phyloP scores from a whole-genome alignment of 257 asterid genomes.

The Marsdenia floribunda region DNA sequence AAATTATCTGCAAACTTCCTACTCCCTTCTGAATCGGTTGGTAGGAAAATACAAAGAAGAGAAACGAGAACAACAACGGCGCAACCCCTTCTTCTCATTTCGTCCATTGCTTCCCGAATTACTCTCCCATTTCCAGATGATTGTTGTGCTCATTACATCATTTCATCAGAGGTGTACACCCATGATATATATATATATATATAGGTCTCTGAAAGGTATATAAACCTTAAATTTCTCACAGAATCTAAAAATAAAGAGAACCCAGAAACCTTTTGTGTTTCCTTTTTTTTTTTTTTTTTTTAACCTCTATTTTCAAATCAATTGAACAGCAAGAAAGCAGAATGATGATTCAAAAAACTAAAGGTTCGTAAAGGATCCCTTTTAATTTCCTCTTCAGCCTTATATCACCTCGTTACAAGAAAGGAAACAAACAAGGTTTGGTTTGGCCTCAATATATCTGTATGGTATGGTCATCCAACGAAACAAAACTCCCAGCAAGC shows the following conservation, averaged over 20 bases:
- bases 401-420: not conserved
- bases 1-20: conserved; percentile 39
- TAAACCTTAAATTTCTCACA: not conserved
- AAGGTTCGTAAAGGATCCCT: not conserved
- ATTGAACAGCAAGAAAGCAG: not conserved
- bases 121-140: conserved; percentile 24
- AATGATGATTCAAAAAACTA: not conserved
- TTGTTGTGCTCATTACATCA: conserved; percentile 29
- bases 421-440: not conserved
- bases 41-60: conserved; percentile 43
- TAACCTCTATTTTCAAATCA: not conserved
- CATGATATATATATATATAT: conserved; percentile 24
- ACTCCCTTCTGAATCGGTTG: conserved; percentile 48
- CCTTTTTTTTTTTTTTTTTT: no score
- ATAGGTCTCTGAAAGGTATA: not conserved
- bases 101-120: conserved; percentile 48
- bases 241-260: not conserved
- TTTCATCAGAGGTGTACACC: conserved; percentile 29
- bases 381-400: not conserved
- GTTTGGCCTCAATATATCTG: conserved; percentile 8
- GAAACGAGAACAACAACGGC: conserved; percentile 46
- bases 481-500: conserved; percentile 40
- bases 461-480: conserved; percentile 28
- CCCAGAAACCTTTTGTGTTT: no score
- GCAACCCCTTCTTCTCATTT: conserved; percentile 32